These are phyloP conservation scores for Phyllosticta capitalensis DNA, from an alignment of 2,329 filamentous ascomycete genomes.

Conservation along the genomic window DNA sequence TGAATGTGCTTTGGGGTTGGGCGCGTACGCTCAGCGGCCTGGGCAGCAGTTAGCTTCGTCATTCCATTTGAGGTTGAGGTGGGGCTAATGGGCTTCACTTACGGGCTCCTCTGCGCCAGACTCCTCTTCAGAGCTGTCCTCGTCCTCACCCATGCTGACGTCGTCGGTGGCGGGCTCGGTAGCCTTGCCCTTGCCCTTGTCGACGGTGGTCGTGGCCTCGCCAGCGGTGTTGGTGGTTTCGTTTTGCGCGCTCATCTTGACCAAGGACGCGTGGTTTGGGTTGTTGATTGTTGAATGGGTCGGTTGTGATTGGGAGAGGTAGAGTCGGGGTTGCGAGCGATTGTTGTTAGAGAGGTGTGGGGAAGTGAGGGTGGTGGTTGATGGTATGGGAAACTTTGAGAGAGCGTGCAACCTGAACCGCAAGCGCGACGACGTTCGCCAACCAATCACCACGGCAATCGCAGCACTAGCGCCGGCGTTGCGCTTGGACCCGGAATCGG, in stretches of 20 bases:
- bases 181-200: constrained; percentile 87
- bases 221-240: constrained; percentile 55
- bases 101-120: constrained; percentile 53
- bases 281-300: neutral
- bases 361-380: neutral
- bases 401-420: constrained; percentile 5
- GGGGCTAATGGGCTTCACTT: constrained; percentile 22
- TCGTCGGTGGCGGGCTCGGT: constrained; percentile 45
- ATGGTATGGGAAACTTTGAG: constrained; percentile 2
- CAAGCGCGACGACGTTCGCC: constrained; percentile 2
- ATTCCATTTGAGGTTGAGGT: constrained; percentile 3
- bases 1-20: neutral
- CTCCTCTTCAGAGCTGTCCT: constrained; percentile 59
- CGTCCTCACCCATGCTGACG: constrained; percentile 62
- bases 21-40: constrained; percentile 12
- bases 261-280: neutral
- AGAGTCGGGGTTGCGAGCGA: neutral
- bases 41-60: constrained; percentile 1
- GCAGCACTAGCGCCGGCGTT: neutral
- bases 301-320: neutral
- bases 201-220: constrained; percentile 62
- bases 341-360: neutral
- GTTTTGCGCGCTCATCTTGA: constrained; percentile 15
- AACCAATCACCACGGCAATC: constrained; percentile 8
- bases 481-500: neutral